These are phyloP conservation scores for Fusarium anguioides DNA, from an alignment of 2,329 filamentous ascomycete genomes.

Conservation along the genomic window DNA sequence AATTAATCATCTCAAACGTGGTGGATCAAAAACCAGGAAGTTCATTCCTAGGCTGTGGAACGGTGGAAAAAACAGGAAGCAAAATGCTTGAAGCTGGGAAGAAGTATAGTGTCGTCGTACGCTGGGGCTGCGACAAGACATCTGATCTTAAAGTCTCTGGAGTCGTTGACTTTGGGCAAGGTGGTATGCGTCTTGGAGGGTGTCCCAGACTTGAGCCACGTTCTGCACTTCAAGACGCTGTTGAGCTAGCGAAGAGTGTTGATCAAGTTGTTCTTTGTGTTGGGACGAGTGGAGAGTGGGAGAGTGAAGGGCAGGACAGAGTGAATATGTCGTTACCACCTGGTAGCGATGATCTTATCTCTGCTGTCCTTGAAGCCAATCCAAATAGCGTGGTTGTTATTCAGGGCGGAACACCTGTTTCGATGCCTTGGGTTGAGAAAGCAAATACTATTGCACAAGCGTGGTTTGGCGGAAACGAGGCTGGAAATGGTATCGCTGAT, in stretches of 20 bases:
- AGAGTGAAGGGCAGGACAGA: constrained; percentile 5
- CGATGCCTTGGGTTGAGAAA: background rate
- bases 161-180: background rate
- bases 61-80: background rate
- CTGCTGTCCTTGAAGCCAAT: background rate
- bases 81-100: rapidly evolving
- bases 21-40: background rate
- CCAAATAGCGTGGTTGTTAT: background rate
- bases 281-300: constrained; percentile 5
- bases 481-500: background rate
- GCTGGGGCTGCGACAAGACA: constrained; percentile 6
- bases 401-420: background rate
- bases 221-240: background rate
- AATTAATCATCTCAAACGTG: background rate
- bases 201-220: background rate
- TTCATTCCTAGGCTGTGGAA: background rate
- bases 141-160: background rate
- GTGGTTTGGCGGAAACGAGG: constrained; percentile 6
- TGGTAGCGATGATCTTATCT: background rate
- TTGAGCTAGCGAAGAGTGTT: background rate
- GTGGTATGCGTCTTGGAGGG: background rate
- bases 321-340: background rate
- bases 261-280: constrained; percentile 4
- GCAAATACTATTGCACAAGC: background rate
- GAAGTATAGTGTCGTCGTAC: background rate